Percentiles rank a stretch among this genome's conserved stretches.
These are phyloP conservation scores for Annulohypoxylon stygium DNA, from an alignment of 495 filamentous ascomycete genomes.

Conservation along the genomic window DNA sequence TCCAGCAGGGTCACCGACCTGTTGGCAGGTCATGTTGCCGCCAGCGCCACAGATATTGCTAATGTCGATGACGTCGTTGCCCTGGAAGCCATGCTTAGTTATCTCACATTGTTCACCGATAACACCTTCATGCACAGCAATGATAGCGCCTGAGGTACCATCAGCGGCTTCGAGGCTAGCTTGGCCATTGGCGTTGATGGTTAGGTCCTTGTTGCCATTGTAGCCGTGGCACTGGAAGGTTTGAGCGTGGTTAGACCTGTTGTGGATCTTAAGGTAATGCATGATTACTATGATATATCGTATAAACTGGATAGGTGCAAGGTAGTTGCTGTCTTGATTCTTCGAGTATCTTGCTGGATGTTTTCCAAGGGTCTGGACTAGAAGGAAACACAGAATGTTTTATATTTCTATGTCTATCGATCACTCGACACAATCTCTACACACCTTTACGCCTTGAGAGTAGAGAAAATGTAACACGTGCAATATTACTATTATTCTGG, in stretches of 20 bases:
- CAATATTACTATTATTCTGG: neutral
- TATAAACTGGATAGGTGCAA: neutral
- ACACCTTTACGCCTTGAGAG: neutral
- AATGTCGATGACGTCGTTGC: constrained; percentile 58
- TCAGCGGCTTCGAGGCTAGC: constrained; percentile 51
- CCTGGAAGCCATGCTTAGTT: constrained; percentile 54
- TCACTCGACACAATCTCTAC: neutral
- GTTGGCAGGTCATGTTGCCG: constrained; percentile 59
- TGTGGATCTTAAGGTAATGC: constrained; percentile 51
- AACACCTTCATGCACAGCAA: constrained; percentile 56
- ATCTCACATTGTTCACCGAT: constrained; percentile 60
- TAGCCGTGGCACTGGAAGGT: constrained; percentile 57
- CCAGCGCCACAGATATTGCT: constrained; percentile 59
- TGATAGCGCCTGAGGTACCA: constrained; percentile 54
- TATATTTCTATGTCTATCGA: constrained; percentile 22
- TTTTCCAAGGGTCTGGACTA: neutral
- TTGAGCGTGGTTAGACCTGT: constrained; percentile 55
- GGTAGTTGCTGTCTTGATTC: constrained; percentile 14
- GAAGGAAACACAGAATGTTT: constrained; percentile 12
- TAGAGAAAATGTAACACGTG: constrained; percentile 1
- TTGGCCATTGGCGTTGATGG: constrained; percentile 45
- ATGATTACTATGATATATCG: constrained; percentile 32
- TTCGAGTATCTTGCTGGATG: neutral
- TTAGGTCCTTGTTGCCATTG: constrained; percentile 52
- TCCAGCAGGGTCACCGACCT: constrained; percentile 50